These are phyloP conservation scores for Candida sp. DNA, from an alignment of 1,139 yeast species.

Conservation along the genomic window DNA sequence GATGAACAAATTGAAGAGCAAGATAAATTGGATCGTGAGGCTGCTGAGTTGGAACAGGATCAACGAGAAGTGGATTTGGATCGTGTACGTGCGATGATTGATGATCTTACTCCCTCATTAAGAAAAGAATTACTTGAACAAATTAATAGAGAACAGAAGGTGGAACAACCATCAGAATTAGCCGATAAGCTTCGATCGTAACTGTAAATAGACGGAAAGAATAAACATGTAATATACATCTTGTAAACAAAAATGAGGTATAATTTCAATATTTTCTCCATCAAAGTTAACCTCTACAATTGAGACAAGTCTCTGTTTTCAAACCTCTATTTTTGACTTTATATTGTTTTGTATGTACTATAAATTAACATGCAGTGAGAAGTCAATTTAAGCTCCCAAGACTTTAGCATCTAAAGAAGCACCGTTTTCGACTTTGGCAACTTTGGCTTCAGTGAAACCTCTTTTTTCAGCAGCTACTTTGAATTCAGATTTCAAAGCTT, in stretches of 20 bases:
- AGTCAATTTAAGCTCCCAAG: constrained; percentile 17
- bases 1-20: constrained; percentile 22
- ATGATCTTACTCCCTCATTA: constrained; percentile 35
- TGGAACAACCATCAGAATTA: constrained; percentile 8
- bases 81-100: constrained; percentile 28
- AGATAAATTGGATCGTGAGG: constrained; percentile 22
- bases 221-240: background rate
- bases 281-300: background rate
- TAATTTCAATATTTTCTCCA: too few species aligned
- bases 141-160: constrained; percentile 22
- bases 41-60: constrained; percentile 19
- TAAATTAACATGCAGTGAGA: background rate
- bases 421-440: constrained; percentile 74
- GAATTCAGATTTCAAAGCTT: constrained; percentile 84
- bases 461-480: constrained; percentile 76
- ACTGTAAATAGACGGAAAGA: background rate
- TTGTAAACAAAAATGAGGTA: background rate
- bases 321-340: background rate
- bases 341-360: background rate
- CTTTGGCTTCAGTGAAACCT: constrained; percentile 73
- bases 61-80: constrained; percentile 24
- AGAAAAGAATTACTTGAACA: constrained; percentile 29
- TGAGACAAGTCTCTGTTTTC: background rate
- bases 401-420: constrained; percentile 33
- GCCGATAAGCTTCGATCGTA: background rate